phyloP scores from a whole-genome alignment of 2,329 filamentous ascomycete species.

The Xylariales sp. region DNA sequence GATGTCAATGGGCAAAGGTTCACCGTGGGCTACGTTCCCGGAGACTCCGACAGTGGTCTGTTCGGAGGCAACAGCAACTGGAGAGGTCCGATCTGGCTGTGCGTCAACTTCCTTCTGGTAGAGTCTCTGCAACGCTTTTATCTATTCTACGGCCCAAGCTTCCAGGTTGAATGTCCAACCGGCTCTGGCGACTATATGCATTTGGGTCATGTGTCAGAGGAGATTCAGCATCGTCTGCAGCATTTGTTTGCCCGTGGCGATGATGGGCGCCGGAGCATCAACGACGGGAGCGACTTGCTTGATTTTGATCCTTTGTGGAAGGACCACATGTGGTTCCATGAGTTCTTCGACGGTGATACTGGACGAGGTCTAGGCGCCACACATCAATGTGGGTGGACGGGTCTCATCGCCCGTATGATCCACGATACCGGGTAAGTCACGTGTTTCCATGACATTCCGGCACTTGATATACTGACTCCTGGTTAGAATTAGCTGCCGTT shows the following conservation, averaged over 20 bases:
- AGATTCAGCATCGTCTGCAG: slow-evolving; percentile 90
- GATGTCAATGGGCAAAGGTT: slow-evolving; percentile 90
- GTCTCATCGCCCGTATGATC: slow-evolving; percentile 92
- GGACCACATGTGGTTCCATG: slow-evolving; percentile 91
- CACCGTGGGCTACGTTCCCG: slow-evolving; percentile 82
- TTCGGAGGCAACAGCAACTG: slow-evolving; percentile 98
- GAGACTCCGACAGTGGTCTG: slow-evolving; percentile 92
- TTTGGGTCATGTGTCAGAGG: slow-evolving; percentile 87
- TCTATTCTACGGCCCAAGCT: slow-evolving; percentile 86
- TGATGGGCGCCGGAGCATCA: slow-evolving; percentile 82
- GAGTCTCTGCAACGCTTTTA: slow-evolving; percentile 94
- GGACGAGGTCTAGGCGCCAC: slow-evolving; percentile 86
- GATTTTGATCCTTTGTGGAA: slow-evolving; percentile 94
- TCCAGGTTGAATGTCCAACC: slow-evolving; percentile 90
- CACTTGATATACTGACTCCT: slow-evolving; percentile 33
- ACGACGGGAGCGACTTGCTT: slow-evolving; percentile 76
- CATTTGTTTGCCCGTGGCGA: slow-evolving; percentile 84
- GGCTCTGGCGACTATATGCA: slow-evolving; percentile 95
- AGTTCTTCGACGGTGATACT: slow-evolving; percentile 92
- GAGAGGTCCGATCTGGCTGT: slow-evolving; percentile 93
- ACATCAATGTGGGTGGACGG: slow-evolving; percentile 96
- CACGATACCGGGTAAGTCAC: slow-evolving; percentile 85
- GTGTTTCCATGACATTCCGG: background rate
- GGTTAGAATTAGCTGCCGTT: slow-evolving; percentile 73
- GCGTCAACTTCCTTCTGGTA: slow-evolving; percentile 90